Base-by-base conservation (phyloP, 2,329 filamentous ascomycete species). In the Fusarium cicatricum region DNA sequence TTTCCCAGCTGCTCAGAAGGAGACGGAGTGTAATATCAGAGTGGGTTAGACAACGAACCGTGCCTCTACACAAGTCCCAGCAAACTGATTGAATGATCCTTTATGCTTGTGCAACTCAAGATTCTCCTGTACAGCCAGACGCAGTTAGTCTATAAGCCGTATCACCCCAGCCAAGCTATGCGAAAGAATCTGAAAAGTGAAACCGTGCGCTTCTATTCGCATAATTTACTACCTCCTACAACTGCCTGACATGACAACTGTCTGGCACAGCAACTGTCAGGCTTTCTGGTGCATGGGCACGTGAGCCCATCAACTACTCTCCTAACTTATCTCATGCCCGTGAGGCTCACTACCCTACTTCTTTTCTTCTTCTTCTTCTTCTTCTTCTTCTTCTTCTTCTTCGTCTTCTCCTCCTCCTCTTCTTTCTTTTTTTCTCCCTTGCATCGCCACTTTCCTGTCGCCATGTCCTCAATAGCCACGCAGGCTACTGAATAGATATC, bases 201-300 rank as follows among this genome's bases (percentile, higher is more conserved):
- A 26, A 55, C 26, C 15, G 50, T 32, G 33, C n/a, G n/a, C n/a
- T n/a, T 51, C 38, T 52, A 58, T 58, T 60, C 41, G 26, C 34
- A 51, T 41, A 56, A 19, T 19, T 43, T 44, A 46, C 45, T 57
- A 55, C 40, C 41, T 59, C 51, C 50, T 56, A 54, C 46, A 59
- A 36, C 38, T 47, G n/a, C 40, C 16, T 38, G 28, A 19, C 45
- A n/a, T 23, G 7, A 52, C 46, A 55, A 36, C 38, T 47, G n/a
- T 37, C 17, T 38, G 28, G 15, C 45, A 38, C 36, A 33, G 43
- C 47, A 48, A 40, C 48, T 48, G 19, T 16, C 37, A 23, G 19
- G 40, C 19, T 42, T 48, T 38, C 29, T 21, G 39, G 16, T 15
- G 43, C 33, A 32, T 26, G 32, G 16, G 32, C 34, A 49, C 28